Conservation (phyloP, 305 asterid species). For the Fraxinus baroniana region DNA sequence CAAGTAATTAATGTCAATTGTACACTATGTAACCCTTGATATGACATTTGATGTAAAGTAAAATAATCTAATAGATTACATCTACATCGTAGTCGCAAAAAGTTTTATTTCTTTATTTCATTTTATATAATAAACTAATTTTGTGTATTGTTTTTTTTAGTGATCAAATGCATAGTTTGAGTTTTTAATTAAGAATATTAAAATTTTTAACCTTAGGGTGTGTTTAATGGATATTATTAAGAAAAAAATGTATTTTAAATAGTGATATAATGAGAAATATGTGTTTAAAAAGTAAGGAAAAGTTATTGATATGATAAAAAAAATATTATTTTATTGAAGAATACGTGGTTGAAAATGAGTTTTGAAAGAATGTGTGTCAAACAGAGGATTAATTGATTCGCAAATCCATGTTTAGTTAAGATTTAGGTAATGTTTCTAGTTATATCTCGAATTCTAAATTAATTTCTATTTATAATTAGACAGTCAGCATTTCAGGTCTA, state of each 20-base stretch:
- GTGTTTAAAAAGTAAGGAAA: too few species aligned
- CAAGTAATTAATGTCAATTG: too few species aligned
- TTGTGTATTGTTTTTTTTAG: slow-evolving; percentile 1
- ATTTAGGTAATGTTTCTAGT: background rate
- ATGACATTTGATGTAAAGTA: too few species aligned
- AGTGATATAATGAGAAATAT: too few species aligned
- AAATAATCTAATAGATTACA: too few species aligned
- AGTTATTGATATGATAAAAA: too few species aligned
- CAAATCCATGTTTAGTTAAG: slow-evolving; percentile 27
- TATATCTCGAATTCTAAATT: background rate
- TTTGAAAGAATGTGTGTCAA: too few species aligned
- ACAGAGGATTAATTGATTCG: background rate
- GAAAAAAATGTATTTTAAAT: too few species aligned
- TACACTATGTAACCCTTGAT: too few species aligned
- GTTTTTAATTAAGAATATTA: background rate
- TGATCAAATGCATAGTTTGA: slow-evolving; percentile 17
- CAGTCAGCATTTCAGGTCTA: slow-evolving; percentile 12
- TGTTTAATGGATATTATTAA: too few species aligned
- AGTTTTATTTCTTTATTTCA: background rate
- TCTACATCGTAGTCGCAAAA: background rate
- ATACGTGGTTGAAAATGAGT: too few species aligned
- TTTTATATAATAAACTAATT: background rate
- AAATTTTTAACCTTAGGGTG: background rate
- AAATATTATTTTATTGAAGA: too few species aligned
- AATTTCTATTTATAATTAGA: slow-evolving; percentile 12